A percentile compares a stretch with the other conserved stretches of the same genome.
Evolutionary conservation across 345 rosid genomes (phyloP).

Genomic region (Lenwebbia sp.): DNA sequence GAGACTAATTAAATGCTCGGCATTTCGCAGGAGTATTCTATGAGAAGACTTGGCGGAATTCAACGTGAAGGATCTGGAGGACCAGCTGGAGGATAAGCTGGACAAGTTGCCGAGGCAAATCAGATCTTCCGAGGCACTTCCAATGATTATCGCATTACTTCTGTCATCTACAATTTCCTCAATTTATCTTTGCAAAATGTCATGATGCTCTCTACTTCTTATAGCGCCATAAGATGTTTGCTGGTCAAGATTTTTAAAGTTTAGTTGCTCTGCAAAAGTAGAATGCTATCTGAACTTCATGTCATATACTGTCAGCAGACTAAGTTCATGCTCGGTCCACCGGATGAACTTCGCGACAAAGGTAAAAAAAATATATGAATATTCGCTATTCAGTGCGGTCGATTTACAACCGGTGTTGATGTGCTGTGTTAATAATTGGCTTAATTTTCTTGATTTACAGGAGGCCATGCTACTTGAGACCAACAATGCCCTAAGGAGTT

Average conservation of each 20-base stretch:
- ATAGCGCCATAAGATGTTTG: neutral
- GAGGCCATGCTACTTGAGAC: neutral
- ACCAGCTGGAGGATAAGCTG: constrained; percentile 36
- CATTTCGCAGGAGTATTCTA: constrained; percentile 19
- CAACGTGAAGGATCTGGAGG: constrained; percentile 23
- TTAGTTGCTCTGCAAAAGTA: neutral
- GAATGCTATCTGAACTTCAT: neutral
- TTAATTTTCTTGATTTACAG: neutral
- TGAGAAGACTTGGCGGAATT: constrained; percentile 38
- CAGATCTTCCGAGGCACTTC: constrained; percentile 27
- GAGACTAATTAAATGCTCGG: neutral
- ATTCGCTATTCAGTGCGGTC: neutral
- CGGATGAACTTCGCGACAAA: constrained; percentile 20
- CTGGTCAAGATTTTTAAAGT: neutral
- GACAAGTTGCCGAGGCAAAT: constrained; percentile 27
- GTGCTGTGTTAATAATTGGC: neutral
- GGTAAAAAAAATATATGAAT: neutral
- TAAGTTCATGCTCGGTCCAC: constrained; percentile 10
- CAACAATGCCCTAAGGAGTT: neutral
- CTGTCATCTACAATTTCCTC: neutral
- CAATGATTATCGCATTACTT: neutral
- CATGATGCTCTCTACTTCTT: neutral
- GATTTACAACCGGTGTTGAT: neutral
- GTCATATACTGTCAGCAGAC: constrained; percentile 8
- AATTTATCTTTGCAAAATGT: neutral